Conservation (phyloP, 192 early-diverging fungal species). For the Backusella psychrophila region DNA sequence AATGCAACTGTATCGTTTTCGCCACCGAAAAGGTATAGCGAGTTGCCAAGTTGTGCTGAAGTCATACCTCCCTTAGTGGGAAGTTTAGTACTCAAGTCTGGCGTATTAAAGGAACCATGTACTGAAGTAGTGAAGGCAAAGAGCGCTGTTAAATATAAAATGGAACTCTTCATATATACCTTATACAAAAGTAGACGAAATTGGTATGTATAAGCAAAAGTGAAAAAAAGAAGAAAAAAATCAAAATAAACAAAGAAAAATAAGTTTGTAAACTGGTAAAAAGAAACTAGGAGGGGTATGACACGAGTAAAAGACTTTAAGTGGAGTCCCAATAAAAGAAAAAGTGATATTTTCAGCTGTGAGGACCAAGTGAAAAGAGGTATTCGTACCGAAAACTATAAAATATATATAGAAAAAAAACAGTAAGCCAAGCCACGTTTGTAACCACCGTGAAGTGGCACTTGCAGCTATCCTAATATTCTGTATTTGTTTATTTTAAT, state of each 20-base stretch:
- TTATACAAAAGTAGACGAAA: background rate
- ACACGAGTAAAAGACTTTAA: background rate
- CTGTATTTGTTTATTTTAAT: too few relatives aligned
- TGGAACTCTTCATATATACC: background rate
- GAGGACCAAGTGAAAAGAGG: background rate
- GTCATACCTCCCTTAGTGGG: slow-evolving; percentile 25
- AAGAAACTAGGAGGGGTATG: background rate
- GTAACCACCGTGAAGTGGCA: too few relatives aligned
- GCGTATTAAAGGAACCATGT: slow-evolving; percentile 21
- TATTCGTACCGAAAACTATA: too few relatives aligned
- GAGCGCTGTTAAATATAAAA: background rate
- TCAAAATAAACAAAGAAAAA: background rate
- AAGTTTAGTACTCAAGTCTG: slow-evolving; percentile 5
- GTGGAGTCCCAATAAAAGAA: slow-evolving; percentile 11
- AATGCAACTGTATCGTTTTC: slow-evolving; percentile 11
- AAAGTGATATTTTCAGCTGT: background rate
- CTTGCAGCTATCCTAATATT: too few relatives aligned
- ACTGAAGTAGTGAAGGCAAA: slow-evolving; percentile 12
- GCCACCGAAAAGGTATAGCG: slow-evolving; percentile 22
- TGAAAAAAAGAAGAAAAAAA: background rate
- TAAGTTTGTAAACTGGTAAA: background rate
- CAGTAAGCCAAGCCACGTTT: too few relatives aligned
- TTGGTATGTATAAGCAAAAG: background rate
- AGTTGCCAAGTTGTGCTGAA: slow-evolving; percentile 15
- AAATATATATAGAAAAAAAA: too few relatives aligned